These are phyloP conservation scores for Phanerodontia chrysosporium DNA, from an alignment of 768 basidiomycete species.

Conservation along the genomic window DNA sequence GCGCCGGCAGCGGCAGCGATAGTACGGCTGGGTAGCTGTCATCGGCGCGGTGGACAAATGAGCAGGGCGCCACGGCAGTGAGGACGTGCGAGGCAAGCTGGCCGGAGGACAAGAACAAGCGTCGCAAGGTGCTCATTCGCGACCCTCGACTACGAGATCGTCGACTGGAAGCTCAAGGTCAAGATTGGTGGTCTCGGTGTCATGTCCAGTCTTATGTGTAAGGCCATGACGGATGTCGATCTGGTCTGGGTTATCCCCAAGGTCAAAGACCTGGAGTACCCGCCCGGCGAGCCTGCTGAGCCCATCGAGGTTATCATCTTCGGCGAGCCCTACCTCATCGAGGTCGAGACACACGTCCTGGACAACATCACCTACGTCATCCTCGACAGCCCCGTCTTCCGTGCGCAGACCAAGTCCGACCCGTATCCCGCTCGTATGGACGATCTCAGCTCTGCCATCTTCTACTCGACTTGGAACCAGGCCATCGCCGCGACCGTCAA, in stretches of 20 bases:
- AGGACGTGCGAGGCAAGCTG: no score
- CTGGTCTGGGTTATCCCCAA: conserved; percentile 94
- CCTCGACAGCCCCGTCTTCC: conserved; percentile 93
- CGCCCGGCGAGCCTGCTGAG: conserved; percentile 84
- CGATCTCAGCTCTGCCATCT: conserved; percentile 92
- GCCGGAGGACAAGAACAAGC: conserved; percentile 91
- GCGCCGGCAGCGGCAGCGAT: no score
- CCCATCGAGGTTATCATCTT: conserved; percentile 97
- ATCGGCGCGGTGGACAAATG: no score
- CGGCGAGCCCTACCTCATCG: conserved; percentile 91
- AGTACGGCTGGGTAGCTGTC: no score
- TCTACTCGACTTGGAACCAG: conserved; percentile 98
- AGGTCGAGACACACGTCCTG: conserved; percentile 88
- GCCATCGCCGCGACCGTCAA: conserved; percentile 91
- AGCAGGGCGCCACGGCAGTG: no score
- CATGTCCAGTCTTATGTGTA: conserved; percentile 97
- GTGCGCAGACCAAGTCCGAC: conserved; percentile 92
- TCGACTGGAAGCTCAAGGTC: conserved; percentile 97
- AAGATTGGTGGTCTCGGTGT: conserved; percentile 97
- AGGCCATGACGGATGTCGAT: conserved; percentile 96
- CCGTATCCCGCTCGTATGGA: conserved; percentile 98
- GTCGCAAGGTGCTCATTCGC: conserved; percentile 88
- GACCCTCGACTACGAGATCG: conserved; percentile 92
- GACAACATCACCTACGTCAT: conserved; percentile 96
- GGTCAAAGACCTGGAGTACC: conserved; percentile 92